Conservation (phyloP, 768 basidiomycete genomes). For the Mycena filopes region DNA sequence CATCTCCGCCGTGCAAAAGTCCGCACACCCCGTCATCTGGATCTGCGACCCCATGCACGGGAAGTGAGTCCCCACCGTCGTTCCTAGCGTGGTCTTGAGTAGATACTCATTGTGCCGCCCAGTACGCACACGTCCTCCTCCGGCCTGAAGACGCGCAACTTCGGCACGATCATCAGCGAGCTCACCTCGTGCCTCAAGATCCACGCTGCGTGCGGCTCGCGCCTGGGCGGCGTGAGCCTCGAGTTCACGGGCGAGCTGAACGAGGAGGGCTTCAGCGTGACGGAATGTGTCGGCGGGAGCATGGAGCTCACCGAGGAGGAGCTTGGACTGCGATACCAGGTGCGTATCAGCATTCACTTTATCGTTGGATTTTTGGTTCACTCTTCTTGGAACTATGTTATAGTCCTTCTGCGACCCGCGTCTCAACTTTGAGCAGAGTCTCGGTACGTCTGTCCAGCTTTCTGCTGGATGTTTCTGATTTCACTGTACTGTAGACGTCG, state of each 20-base stretch:
- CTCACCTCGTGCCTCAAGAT: constrained; percentile 84
- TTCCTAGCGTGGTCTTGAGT: too few species aligned
- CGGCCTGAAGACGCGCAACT: constrained; percentile 91
- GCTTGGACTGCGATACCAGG: constrained; percentile 90
- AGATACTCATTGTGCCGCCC: neutral
- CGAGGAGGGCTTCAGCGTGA: constrained; percentile 93
- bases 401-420: constrained; percentile 95
- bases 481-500: constrained; percentile 65
- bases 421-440: constrained; percentile 92
- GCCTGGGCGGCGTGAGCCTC: constrained; percentile 85
- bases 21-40: constrained; percentile 92
- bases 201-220: constrained; percentile 78
- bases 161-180: constrained; percentile 89
- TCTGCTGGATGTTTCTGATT: neutral
- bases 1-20: constrained; percentile 81
- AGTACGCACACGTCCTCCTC: constrained; percentile 86
- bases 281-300: constrained; percentile 95
- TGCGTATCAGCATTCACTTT: constrained; percentile 42
- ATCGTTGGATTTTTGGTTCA: neutral
- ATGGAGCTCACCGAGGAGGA: constrained; percentile 94
- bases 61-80: constrained; percentile 71
- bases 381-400: neutral
- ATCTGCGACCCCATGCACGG: constrained; percentile 99
- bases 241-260: constrained; percentile 94
- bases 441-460: constrained; percentile 73